Evolutionary conservation across 768 basidiomycete species (phyloP).

Genomic region (Tricholoma sp.): DNA sequence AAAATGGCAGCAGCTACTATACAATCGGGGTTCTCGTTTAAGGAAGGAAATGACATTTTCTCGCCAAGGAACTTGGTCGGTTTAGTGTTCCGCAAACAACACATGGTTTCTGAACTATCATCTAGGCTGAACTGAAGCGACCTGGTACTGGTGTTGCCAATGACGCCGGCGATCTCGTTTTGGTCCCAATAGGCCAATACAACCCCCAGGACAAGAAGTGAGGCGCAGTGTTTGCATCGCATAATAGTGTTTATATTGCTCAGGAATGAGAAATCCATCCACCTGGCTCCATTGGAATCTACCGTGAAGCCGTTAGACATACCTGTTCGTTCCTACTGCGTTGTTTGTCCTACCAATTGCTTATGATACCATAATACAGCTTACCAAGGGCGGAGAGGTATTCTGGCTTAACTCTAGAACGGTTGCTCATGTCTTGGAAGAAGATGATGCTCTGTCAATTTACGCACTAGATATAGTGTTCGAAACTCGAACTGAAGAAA

Average conservation of each 20-base stretch:
- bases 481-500: slow-evolving; percentile 22
- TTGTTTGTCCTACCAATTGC: neutral
- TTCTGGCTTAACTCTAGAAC: slow-evolving; percentile 77
- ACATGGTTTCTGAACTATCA: neutral
- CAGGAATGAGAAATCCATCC: slow-evolving; percentile 70
- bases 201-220: slow-evolving; percentile 73
- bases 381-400: slow-evolving; percentile 64
- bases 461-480: slow-evolving; percentile 55
- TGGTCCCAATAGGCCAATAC: slow-evolving; percentile 64
- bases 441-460: slow-evolving; percentile 49
- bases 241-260: neutral
- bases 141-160: slow-evolving; percentile 68
- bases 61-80: slow-evolving; percentile 61
- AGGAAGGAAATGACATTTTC: slow-evolving; percentile 54
- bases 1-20: slow-evolving; percentile 17
- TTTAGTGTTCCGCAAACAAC: neutral
- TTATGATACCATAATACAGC: slow-evolving; percentile 20
- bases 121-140: slow-evolving; percentile 54
- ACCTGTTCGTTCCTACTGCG: slow-evolving; percentile 30
- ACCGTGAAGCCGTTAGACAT: slow-evolving; percentile 46
- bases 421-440: slow-evolving; percentile 63
- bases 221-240: slow-evolving; percentile 18
- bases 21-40: slow-evolving; percentile 48
- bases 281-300: slow-evolving; percentile 54
- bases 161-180: slow-evolving; percentile 58